Evolutionary conservation across 2,329 filamentous ascomycete genomes (phyloP), one percentile per base, ranked within the genome.

Genomic region (Arthrobotrys sphaeroides): DNA sequence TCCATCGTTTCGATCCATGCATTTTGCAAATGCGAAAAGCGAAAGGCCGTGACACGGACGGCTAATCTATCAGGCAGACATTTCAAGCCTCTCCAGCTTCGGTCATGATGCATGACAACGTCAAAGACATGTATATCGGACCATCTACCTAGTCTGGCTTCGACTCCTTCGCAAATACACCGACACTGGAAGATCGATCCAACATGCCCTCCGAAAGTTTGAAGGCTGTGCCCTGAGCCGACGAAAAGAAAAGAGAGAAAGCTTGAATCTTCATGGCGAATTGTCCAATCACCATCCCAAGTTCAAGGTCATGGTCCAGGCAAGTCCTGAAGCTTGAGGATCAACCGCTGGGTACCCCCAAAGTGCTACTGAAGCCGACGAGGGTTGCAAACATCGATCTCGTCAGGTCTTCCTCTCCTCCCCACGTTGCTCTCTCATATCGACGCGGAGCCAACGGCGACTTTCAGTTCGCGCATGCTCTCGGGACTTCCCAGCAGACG

Each of bases 381-480:
- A 43, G 51, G 38, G 22, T 18, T 10, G 49, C n/a, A n/a, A 49
- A 13, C 10, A 59, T 24, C n/a, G n/a, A n/a, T n/a, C n/a, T n/a
- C n/a, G n/a, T n/a, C n/a, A n/a, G n/a, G n/a, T n/a, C n/a, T n/a
- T n/a, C n/a, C n/a, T n/a, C n/a, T n/a, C 26, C 49, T 73, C 60
- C 59, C 59, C 57, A 57, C 68, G 57, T 73, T 62, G 22, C 38
- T 47, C n/a, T 51, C 13, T 24, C 31, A 55, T 24, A 38, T 43
- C 51, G 62, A 62, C 36, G 45, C 62, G 55, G 51, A 68, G 33
- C 62, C 70, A 67, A 68, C 70, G 61, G 62, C 55, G 70, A 74
- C 70, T 74, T 74, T 74, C 70, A 20, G 60, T 67, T 55, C 49
- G 49, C n/a, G n/a, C n/a, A n/a, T n/a, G n/a, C n/a, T n/a, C 43